phyloP scores from a whole-genome alignment of 306 rosid species.

The Citrullus colocynthis region DNA sequence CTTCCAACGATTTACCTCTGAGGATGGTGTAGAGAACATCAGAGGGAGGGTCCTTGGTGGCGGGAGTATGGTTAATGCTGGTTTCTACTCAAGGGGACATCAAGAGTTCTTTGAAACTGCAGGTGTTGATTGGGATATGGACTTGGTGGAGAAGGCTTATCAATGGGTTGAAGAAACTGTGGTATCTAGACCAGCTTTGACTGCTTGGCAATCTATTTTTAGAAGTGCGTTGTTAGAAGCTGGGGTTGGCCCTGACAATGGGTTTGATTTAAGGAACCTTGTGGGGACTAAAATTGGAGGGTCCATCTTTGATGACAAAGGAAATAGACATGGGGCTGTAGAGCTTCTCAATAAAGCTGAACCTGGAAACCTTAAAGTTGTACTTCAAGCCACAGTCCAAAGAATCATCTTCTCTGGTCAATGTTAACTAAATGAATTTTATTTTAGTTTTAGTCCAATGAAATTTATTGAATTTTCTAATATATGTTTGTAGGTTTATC shows the following conservation, averaged over 20 bases:
- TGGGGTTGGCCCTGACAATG: conserved; percentile 1
- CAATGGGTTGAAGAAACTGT: neutral
- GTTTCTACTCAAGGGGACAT: neutral
- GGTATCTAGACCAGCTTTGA: neutral
- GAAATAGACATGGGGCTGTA: conserved; percentile 19
- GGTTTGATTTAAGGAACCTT: neutral
- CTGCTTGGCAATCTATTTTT: neutral
- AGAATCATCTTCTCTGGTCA: too few species aligned
- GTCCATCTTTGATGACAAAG: conserved; percentile 4
- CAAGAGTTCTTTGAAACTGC: neutral
- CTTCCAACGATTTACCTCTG: neutral
- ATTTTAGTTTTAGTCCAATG: too few species aligned
- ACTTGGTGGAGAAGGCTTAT: neutral
- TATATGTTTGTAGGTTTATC: neutral
- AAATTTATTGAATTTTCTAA: too few species aligned
- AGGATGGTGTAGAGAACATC: neutral
- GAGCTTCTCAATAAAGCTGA: conserved; percentile 6
- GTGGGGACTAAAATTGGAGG: neutral
- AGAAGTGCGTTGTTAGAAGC: conserved; percentile 4
- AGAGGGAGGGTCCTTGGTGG: conserved; percentile 20
- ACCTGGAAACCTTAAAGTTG: conserved; percentile 6
- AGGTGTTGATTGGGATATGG: conserved; percentile 14
- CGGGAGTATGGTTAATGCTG: conserved; percentile 11
- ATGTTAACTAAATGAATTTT: too few species aligned
- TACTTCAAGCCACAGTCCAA: too few species aligned